phyloP scores from a whole-genome alignment of 148 eudicot genomes.

The Arctostaphylos glauca region DNA sequence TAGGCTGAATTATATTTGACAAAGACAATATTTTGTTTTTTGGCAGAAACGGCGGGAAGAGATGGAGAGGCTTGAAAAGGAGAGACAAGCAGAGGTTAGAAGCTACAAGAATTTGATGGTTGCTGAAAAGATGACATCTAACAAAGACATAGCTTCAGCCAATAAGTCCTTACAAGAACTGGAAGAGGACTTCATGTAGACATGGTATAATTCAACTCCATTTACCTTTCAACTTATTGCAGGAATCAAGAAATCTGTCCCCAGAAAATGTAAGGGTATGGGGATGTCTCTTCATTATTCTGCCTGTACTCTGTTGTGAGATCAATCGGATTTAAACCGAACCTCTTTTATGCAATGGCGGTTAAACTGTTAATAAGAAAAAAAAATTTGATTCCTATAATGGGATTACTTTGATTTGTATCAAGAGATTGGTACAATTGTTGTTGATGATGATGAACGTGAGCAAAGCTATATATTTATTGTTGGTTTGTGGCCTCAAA shows the following conservation, averaged over 20 bases:
- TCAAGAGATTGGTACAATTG: neutral
- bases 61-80: constrained; percentile 87
- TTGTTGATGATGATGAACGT: constrained; percentile 20
- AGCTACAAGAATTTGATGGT: constrained; percentile 99
- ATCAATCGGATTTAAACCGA: neutral
- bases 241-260: constrained; percentile 14
- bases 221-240: constrained; percentile 5
- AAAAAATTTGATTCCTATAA: neutral
- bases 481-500: neutral
- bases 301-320: constrained; percentile 10
- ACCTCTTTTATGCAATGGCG: neutral
- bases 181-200: constrained; percentile 95
- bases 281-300: constrained; percentile 5
- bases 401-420: constrained; percentile 9
- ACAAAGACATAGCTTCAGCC: constrained; percentile 81
- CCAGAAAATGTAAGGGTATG: neutral
- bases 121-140: constrained; percentile 97
- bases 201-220: neutral
- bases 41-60: constrained; percentile 86
- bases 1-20: neutral
- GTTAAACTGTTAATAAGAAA: neutral
- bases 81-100: constrained; percentile 78
- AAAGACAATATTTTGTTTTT: constrained; percentile 8
- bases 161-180: constrained; percentile 86
- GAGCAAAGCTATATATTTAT: neutral